Conservation (phyloP, 163 green algal species). For the Scenedesmus sp. region DNA sequence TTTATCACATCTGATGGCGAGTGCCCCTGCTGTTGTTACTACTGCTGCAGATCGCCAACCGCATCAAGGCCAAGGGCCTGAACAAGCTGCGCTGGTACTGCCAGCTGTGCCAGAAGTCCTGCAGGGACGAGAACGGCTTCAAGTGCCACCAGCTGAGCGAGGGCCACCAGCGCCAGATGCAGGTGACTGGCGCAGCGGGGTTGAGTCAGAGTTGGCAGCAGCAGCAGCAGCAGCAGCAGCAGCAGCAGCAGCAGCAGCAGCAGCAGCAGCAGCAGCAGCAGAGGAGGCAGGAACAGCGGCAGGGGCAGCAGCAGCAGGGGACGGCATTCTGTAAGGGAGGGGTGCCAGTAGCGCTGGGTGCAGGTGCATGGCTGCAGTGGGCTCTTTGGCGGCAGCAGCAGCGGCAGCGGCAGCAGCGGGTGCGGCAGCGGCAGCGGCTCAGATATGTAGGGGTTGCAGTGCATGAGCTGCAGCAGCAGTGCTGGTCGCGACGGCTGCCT, state of each 20-base stretch:
- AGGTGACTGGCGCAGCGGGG: slow-evolving; percentile 71
- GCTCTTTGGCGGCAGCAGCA: neutral
- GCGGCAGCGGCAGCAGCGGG: neutral
- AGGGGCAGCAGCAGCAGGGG: too few species aligned
- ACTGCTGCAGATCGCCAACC: slow-evolving; percentile 86
- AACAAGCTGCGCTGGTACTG: slow-evolving; percentile 99
- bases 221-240: too few species aligned
- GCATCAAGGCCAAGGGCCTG: slow-evolving; percentile 98
- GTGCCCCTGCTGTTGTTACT: neutral
- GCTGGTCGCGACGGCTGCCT: too few species aligned
- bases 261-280: neutral
- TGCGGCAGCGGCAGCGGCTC: too few species aligned
- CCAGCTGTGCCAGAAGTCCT: slow-evolving; percentile 99
- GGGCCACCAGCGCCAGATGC: slow-evolving; percentile 94
- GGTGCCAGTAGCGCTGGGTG: too few species aligned
- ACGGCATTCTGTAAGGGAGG: too few species aligned
- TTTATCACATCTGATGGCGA: neutral
- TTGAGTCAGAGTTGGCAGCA: too few species aligned
- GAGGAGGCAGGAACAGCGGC: neutral
- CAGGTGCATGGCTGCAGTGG: too few species aligned
- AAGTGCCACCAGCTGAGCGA: slow-evolving; percentile 98
- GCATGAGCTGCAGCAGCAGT: too few species aligned
- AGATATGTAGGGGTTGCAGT: too few species aligned
- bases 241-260: neutral
- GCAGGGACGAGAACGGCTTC: slow-evolving; percentile 99